Percentiles rank a stretch among this genome's conserved stretches.
Conservation (phyloP, 2,329 filamentous ascomycete genomes). For the Phyllosticta paracitricarpa region DNA sequence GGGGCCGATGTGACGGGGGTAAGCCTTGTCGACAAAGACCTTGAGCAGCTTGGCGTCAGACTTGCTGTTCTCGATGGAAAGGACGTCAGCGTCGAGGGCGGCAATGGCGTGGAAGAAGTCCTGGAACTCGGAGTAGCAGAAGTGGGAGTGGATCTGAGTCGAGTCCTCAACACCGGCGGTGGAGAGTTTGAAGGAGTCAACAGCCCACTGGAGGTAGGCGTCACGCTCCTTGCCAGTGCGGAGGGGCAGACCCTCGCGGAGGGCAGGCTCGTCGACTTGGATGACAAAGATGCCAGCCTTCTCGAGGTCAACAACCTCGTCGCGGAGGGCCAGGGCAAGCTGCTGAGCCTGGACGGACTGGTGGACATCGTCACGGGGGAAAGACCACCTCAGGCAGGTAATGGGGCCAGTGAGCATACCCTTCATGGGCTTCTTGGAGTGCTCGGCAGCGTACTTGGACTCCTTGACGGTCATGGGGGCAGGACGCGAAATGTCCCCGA, state of each 20-base stretch:
- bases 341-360: conserved; percentile 98
- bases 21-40: conserved; percentile 95
- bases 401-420: conserved; percentile 99
- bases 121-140: conserved; percentile 99
- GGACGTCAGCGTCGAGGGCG: conserved; percentile 92
- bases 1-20: conserved; percentile 95
- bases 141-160: conserved; percentile 99
- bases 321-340: conserved; percentile 93
- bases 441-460: conserved; percentile 93
- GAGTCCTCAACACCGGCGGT: conserved; percentile 88
- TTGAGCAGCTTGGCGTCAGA: conserved; percentile 97
- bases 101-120: conserved; percentile 99
- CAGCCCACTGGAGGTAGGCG: conserved; percentile 94
- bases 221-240: conserved; percentile 89
- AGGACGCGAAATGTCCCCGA: conserved; percentile 95
- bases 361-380: conserved; percentile 99
- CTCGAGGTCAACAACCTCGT: conserved; percentile 97
- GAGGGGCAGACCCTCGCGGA: conserved; percentile 98
- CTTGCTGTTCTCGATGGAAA: conserved; percentile 99
- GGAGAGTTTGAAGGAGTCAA: conserved; percentile 94
- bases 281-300: conserved; percentile 94
- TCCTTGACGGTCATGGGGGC: conserved; percentile 99
- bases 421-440: conserved; percentile 99
- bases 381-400: conserved; percentile 98
- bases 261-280: conserved; percentile 97